Conservation (phyloP, 2,329 filamentous ascomycete genomes). For the Penicillium rolfsii region DNA sequence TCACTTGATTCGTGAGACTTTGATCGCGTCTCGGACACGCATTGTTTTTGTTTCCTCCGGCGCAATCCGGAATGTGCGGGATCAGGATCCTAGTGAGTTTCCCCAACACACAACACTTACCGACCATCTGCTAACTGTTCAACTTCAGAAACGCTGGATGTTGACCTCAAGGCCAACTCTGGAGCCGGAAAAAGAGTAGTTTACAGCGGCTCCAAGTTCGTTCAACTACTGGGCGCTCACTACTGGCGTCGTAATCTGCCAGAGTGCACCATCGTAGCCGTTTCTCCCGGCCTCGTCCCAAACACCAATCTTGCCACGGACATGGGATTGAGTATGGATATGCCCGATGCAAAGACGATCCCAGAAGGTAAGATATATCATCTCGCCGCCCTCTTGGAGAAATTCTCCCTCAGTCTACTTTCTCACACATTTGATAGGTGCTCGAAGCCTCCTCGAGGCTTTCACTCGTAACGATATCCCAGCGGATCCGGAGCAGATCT, state of each 20-base stretch:
- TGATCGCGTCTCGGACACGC: conserved; percentile 26
- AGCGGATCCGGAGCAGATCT: conserved; percentile 29
- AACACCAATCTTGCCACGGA: conserved; percentile 26
- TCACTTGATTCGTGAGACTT: conserved; percentile 23
- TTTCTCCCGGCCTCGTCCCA: conserved; percentile 30
- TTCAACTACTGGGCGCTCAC: conserved; percentile 28
- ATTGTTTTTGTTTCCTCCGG: conserved; percentile 32
- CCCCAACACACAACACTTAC: background rate
- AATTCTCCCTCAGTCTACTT: background rate
- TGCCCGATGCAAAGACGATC: conserved; percentile 32
- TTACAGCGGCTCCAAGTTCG: conserved; percentile 34
- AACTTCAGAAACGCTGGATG: conserved; percentile 28
- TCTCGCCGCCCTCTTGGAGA: background rate
- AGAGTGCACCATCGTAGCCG: conserved; percentile 27
- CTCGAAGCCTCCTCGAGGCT: conserved; percentile 30
- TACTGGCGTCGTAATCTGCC: conserved; percentile 32
- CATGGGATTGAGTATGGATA: conserved; percentile 26
- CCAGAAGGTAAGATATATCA: conserved; percentile 24
- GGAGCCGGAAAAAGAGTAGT: conserved; percentile 21
- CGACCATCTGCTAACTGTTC: background rate
- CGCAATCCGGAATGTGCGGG: conserved; percentile 27
- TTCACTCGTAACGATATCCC: conserved; percentile 25
- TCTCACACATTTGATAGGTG: conserved; percentile 22
- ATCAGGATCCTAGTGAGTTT: conserved; percentile 27
- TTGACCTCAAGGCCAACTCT: conserved; percentile 29